Evolutionary conservation across 441 rosid genomes (phyloP), one percentile per base, ranked within the genome.

Genomic region (Omphalea diandra): DNA sequence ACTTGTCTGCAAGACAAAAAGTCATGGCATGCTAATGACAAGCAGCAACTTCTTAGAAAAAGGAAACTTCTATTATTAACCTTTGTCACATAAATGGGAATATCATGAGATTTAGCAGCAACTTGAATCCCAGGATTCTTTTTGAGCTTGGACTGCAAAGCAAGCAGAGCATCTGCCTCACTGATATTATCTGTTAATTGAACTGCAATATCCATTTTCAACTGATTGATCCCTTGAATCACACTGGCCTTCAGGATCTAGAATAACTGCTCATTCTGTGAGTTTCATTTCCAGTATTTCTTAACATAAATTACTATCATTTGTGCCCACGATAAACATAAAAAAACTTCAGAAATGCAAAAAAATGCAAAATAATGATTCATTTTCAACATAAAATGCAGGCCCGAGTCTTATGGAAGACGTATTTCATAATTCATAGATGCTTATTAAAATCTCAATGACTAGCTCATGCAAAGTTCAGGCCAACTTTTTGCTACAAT

Each of bases 51-150:
- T 33, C 15, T 20, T 27, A 57, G 65, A 40, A n/a, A 18, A 18
- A 68, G 15, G 65, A 70, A 32, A 76, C 4, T 26, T 74, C n/a
- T 20, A 46, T 22, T 41, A 67, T 60, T 35, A 77, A 93, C 97
- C 95, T 94, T 94, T 3, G 88, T 88, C 77, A 83, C 82, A 68
- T 88, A 94, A 57, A 85, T 82, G 63, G 97, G 96, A 74, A 86
- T 88, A 73, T 77, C 81, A 36, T 77, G 88, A 63, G 91, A 83
- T 81, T 79, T 80, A 44, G 90, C 95, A 56, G 87, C 90, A 73
- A 90, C 87, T 73, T 91, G 90, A 72, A 91, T 86, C 67, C 80
- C 80, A 10, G 89, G 74, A 83, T 89, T 87, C 82, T 89, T 89
- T 77, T 83, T 84, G 59, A 87, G 80, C 83, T 82, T 87, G 15